These are phyloP conservation scores for Alternaria angustiovoidea DNA, from an alignment of 2,329 filamentous ascomycete genomes.

Conservation along the genomic window DNA sequence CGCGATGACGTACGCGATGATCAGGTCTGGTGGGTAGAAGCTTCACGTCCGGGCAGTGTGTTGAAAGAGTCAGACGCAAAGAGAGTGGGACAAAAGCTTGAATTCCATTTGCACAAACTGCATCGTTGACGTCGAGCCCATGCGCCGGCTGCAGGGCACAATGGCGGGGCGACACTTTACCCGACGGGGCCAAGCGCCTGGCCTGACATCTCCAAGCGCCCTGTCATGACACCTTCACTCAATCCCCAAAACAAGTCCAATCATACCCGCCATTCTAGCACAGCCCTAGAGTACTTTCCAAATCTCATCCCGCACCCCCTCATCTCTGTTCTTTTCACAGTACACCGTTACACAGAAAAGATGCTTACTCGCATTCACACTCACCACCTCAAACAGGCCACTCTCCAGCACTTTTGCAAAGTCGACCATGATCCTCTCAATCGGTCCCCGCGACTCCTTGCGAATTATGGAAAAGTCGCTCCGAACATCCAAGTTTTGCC, in stretches of 20 bases:
- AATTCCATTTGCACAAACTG: background rate
- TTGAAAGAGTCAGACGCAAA: background rate
- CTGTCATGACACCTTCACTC: background rate
- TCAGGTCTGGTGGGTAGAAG: background rate
- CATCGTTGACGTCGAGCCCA: slow-evolving; percentile 5
- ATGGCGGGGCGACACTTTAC: slow-evolving; percentile 3
- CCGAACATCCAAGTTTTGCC: slow-evolving; percentile 5
- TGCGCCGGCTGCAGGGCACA: background rate
- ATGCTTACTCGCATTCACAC: slow-evolving; percentile 15
- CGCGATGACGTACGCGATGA: background rate
- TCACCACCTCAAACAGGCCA: slow-evolving; percentile 9
- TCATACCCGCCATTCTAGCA: too few relatives aligned
- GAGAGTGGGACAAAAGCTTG: slow-evolving; percentile 2
- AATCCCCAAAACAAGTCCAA: too few relatives aligned
- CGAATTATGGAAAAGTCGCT: slow-evolving; percentile 9
- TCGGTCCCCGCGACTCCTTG: slow-evolving; percentile 9
- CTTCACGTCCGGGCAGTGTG: background rate
- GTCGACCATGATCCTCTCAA: slow-evolving; percentile 11
- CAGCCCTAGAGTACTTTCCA: background rate
- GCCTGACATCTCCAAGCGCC: background rate
- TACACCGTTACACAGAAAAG: slow-evolving; percentile 11
- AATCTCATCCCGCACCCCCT: too few relatives aligned
- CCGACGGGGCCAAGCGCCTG: slow-evolving; percentile 1
- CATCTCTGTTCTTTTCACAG: slow-evolving; percentile 3
- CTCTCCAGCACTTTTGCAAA: slow-evolving; percentile 12